Percentiles rank a stretch among this genome's conserved stretches.
These are phyloP conservation scores for Pestalotiopsis fici DNA, from an alignment of 2,329 filamentous ascomycete species.

Conservation along the genomic window DNA sequence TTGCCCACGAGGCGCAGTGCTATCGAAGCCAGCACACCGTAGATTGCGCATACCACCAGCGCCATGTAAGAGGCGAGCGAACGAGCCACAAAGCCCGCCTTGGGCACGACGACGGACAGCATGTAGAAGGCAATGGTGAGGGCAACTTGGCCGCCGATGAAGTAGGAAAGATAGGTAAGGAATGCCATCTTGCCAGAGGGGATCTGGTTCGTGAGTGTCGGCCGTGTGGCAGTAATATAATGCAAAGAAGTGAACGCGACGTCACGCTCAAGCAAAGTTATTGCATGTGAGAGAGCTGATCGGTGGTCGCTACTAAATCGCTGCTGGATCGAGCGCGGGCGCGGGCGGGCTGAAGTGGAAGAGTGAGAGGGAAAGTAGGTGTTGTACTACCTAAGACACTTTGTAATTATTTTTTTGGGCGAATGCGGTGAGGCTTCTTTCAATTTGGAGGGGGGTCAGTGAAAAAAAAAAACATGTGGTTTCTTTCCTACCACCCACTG, in stretches of 20 bases:
- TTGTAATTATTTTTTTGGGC: too few relatives aligned
- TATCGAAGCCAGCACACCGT: constrained; percentile 76
- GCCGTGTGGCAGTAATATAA: background rate
- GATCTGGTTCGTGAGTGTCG: background rate
- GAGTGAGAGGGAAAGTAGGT: too few relatives aligned
- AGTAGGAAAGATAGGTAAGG: constrained; percentile 36
- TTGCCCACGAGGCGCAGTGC: constrained; percentile 70
- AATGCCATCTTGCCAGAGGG: constrained; percentile 25
- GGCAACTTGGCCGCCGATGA: constrained; percentile 51
- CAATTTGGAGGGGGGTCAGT: background rate
- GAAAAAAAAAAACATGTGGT: too few relatives aligned
- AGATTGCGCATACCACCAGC: constrained; percentile 62
- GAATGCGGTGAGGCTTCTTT: background rate
- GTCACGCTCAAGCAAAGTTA: background rate
- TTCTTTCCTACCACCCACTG: too few relatives aligned
- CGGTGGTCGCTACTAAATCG: background rate
- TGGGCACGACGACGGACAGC: constrained; percentile 58
- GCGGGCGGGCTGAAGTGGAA: background rate
- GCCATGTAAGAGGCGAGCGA: constrained; percentile 65
- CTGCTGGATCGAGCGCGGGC: background rate
- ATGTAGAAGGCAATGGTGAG: constrained; percentile 61
- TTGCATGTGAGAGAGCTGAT: background rate
- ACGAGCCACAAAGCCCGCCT: constrained; percentile 70
- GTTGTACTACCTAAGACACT: too few relatives aligned
- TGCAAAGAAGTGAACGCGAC: background rate